Evolutionary conservation across 2,329 filamentous ascomycete species (phyloP), one percentile per base, ranked within the genome.

Genomic region (Aspergillus sclerotialis): DNA sequence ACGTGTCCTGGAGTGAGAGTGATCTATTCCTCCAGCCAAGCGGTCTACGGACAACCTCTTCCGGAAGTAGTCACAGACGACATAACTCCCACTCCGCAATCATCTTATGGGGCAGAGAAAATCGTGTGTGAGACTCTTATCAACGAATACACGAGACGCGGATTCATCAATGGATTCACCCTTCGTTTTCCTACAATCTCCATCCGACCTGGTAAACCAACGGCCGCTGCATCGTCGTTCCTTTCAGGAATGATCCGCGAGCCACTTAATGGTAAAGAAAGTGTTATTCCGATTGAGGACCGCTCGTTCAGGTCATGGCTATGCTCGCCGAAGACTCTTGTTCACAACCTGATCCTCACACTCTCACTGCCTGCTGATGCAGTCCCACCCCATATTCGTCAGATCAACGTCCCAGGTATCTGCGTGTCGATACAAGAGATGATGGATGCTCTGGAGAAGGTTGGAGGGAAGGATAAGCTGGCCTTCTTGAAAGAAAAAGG

Each of bases 221-320:
- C 75, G 4, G 70, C 69, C 1, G 78, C 78, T 0, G 78, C 78
- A n/a, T 76, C 72, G 1, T 76, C 73, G 0, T 82, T 80, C 46
- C 62, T 80, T 7, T 78, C 53, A 6, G 77, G 77, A 9, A 80
- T 82, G 56, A 76, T 81, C 35, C 67, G 78, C 14, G 78, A 82
- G 58, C 76, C 78, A 0, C 64, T 82, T 48, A 63, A 70, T 24
- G 76, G 76, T 3, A 53, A 68, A 32, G 63, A 68, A 43, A 76
- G 70, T 38, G 53, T 73, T 1, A 67, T 79, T 37, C 63, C 63
- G 2, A 72, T 76, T 7, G 51, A 77, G 21, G 52, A 64, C 23
- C 60, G 75, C 3, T 43, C 45, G 0, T 78, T 77, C 52, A 56
- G 60, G 26, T 70, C 70, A 2, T 78, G 72, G 60, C 46, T 80